phyloP scores from a whole-genome alignment of 2,329 filamentous ascomycete species.

The Talaromyces sp. region DNA sequence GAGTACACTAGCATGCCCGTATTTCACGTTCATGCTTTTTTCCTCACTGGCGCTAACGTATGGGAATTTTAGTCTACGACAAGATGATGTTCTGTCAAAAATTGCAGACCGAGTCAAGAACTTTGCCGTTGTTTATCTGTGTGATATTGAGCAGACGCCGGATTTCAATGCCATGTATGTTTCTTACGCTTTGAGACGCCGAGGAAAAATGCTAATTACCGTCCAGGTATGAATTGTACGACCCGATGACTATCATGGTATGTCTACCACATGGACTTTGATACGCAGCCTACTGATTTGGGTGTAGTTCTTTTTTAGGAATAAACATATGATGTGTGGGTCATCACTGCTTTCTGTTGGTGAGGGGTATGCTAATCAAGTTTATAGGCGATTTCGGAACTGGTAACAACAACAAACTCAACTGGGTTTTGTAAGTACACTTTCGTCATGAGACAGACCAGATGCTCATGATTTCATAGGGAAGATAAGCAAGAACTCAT shows the following conservation, averaged over 20 bases:
- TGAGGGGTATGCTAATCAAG: not conserved
- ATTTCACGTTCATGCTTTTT: not conserved
- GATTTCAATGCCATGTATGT: slow-evolving; percentile 94
- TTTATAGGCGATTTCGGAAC: slow-evolving; percentile 72
- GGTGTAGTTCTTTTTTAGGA: slow-evolving; percentile 80
- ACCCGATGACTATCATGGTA: slow-evolving; percentile 81
- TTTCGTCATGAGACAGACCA: not conserved
- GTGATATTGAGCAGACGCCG: slow-evolving; percentile 84
- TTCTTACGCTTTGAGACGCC: not conserved
- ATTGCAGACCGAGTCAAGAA: slow-evolving; percentile 90
- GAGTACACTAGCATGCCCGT: not conserved
- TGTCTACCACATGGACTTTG: not conserved
- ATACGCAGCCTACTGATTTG: slow-evolving; percentile 13
- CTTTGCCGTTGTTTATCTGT: slow-evolving; percentile 71
- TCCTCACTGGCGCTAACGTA: slow-evolving; percentile 20
- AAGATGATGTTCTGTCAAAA: slow-evolving; percentile 92
- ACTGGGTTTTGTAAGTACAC: slow-evolving; percentile 66
- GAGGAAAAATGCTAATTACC: not conserved
- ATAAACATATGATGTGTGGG: slow-evolving; percentile 81
- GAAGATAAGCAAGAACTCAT: slow-evolving; percentile 99
- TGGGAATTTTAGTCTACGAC: slow-evolving; percentile 51
- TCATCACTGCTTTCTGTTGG: not conserved
- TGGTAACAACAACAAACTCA: slow-evolving; percentile 97
- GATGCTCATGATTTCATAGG: slow-evolving; percentile 8
- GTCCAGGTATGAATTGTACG: slow-evolving; percentile 33